A percentile compares a stretch with the other conserved stretches of the same genome.
phyloP scores from a whole-genome alignment of 306 rosid genomes.

The Canavalia gladiata region DNA sequence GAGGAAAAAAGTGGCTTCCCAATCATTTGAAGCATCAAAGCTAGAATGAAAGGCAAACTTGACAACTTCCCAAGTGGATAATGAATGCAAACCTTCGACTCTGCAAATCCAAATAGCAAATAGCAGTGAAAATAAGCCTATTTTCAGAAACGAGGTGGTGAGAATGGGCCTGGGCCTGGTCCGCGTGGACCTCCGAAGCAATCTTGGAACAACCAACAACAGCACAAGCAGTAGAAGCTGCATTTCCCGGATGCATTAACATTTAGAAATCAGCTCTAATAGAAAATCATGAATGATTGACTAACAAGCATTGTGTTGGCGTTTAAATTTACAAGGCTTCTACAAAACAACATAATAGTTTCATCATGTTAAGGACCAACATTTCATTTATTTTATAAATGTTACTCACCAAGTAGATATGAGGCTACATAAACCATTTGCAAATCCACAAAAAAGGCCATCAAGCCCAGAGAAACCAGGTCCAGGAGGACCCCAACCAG shows the following conservation, averaged over 20 bases:
- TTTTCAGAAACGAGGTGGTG: slow-evolving; percentile 54
- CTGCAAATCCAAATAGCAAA: neutral
- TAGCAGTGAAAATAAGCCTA: neutral
- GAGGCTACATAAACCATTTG: slow-evolving; percentile 62
- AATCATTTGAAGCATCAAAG: neutral
- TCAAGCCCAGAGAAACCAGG: slow-evolving; percentile 58
- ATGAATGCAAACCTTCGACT: neutral
- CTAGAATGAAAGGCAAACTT: neutral
- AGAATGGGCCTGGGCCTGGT: slow-evolving; percentile 49
- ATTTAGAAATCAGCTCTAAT: neutral
- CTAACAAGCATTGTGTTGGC: neutral
- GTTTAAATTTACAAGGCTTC: neutral
- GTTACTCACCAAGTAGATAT: slow-evolving; percentile 69
- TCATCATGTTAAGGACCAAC: neutral
- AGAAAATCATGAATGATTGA: neutral
- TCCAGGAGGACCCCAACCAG: slow-evolving; percentile 42
- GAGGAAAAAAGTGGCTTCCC: neutral
- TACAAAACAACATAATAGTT: neutral
- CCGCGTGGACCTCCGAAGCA: slow-evolving; percentile 79
- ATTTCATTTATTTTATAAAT: neutral
- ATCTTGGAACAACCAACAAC: slow-evolving; percentile 73
- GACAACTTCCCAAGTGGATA: neutral
- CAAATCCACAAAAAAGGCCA: slow-evolving; percentile 73
- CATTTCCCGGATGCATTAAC: slow-evolving; percentile 13
- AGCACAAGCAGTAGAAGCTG: slow-evolving; percentile 80